Evolutionary conservation across 441 rosid genomes (phyloP).

Genomic region (Rhodomyrtus psidioides): DNA sequence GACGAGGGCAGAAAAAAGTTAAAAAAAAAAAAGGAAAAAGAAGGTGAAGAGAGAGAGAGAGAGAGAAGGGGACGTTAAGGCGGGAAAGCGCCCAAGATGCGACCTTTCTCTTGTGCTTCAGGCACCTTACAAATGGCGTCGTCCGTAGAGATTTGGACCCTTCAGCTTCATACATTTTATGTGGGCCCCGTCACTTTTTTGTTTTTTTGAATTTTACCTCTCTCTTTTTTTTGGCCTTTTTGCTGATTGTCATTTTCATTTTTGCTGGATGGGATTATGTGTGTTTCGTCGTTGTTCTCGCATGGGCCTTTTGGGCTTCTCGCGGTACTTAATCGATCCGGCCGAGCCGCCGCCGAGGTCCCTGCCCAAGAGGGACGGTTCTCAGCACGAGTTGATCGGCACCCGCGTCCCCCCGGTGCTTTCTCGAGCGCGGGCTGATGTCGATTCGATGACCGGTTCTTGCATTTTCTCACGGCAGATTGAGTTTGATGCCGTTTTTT

Average conservation of each 20-base stretch:
- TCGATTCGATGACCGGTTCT: neutral
- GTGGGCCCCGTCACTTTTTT: neutral
- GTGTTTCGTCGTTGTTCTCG: neutral
- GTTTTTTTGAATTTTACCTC: neutral
- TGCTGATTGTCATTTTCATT: neutral
- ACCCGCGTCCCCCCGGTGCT: no score
- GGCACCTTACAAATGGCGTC: neutral
- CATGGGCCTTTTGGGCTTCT: neutral
- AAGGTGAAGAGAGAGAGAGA: neutral
- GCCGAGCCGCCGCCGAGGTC: neutral
- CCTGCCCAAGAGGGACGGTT: neutral
- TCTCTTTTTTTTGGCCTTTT: neutral
- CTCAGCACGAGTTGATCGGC: neutral
- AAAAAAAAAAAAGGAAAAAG: neutral
- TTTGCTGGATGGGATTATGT: neutral
- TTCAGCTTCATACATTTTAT: neutral
- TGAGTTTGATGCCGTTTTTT: neutral
- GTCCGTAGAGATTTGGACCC: neutral
- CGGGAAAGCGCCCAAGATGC: neutral
- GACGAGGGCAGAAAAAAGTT: neutral
- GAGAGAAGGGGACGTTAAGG: neutral
- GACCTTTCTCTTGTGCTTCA: neutral
- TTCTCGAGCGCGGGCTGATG: neutral
- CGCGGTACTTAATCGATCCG: neutral
- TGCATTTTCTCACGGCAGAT: neutral